Conservation (phyloP, 371 early-diverging fungal species). For the Mucor irregularis region DNA sequence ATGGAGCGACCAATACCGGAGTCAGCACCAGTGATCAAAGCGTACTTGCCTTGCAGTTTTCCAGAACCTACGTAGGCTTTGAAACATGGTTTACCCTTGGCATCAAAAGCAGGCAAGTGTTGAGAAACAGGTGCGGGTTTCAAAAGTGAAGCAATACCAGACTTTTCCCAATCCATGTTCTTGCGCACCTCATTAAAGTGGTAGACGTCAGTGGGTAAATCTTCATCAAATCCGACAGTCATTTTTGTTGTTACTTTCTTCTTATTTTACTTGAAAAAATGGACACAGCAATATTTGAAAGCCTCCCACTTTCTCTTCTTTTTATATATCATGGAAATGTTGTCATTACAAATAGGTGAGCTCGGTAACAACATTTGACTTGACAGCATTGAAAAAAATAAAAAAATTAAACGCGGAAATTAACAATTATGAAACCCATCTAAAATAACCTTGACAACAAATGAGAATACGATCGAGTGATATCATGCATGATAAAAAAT, state of each 20-base stretch:
- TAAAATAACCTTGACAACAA: too few species aligned
- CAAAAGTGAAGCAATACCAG: constrained; percentile 46
- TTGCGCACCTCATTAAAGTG: constrained; percentile 49
- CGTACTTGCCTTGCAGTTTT: constrained; percentile 44
- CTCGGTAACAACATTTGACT: not conserved
- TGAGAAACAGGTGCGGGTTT: constrained; percentile 53
- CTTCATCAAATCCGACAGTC: constrained; percentile 51
- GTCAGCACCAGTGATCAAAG: constrained; percentile 52
- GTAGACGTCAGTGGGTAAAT: constrained; percentile 49
- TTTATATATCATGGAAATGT: not conserved
- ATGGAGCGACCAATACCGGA: constrained; percentile 52
- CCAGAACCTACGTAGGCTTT: constrained; percentile 44
- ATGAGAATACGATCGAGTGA: too few species aligned
- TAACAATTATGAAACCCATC: too few species aligned
- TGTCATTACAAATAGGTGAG: too few species aligned
- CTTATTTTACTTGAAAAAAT: not conserved
- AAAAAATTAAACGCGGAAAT: too few species aligned
- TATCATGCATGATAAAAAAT: too few species aligned
- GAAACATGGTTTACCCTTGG: constrained; percentile 41
- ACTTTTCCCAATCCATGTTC: constrained; percentile 41
- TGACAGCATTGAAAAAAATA: too few species aligned
- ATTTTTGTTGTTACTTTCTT: too few species aligned
- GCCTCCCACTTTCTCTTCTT: not conserved
- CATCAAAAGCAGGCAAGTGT: constrained; percentile 45
- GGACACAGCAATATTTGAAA: too few species aligned